Percentiles rank a stretch among this genome's conserved stretches.
phyloP scores from a whole-genome alignment of 148 eudicot species.

The Camellia sinensis region DNA sequence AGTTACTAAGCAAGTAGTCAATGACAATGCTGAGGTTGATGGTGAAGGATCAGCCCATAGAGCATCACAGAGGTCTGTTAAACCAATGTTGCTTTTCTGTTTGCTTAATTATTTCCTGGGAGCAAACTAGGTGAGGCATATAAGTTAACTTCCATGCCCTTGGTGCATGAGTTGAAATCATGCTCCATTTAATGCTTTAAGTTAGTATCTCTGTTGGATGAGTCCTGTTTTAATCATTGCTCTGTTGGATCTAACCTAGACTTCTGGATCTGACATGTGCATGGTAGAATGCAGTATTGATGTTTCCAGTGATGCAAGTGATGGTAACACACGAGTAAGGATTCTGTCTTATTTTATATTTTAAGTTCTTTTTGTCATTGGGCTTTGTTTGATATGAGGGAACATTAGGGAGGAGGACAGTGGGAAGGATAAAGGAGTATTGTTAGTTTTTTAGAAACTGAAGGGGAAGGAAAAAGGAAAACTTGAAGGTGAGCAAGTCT shows the following conservation, averaged over 20 bases:
- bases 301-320: conserved; percentile 46
- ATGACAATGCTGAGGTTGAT: conserved; percentile 37
- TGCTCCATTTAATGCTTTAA: not conserved
- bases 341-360: not conserved
- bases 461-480: not conserved
- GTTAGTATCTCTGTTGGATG: not conserved
- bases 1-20: conserved; percentile 27
- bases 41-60: conserved; percentile 31
- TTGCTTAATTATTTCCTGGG: not conserved
- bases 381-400: not conserved
- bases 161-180: not conserved
- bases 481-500: not conserved
- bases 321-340: conserved; percentile 46
- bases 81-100: not conserved
- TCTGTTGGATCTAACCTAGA: not conserved
- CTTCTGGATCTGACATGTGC: not conserved
- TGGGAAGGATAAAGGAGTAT: too few species aligned
- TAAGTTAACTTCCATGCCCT: not conserved
- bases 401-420: too few species aligned
- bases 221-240: not conserved
- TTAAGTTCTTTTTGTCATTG: not conserved
- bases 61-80: conserved; percentile 43
- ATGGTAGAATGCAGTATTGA: conserved; percentile 48
- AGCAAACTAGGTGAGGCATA: not conserved
- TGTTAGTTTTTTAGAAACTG: not conserved